Conservation (phyloP, 257 asterid genomes). For the Solanum etuberosum region DNA sequence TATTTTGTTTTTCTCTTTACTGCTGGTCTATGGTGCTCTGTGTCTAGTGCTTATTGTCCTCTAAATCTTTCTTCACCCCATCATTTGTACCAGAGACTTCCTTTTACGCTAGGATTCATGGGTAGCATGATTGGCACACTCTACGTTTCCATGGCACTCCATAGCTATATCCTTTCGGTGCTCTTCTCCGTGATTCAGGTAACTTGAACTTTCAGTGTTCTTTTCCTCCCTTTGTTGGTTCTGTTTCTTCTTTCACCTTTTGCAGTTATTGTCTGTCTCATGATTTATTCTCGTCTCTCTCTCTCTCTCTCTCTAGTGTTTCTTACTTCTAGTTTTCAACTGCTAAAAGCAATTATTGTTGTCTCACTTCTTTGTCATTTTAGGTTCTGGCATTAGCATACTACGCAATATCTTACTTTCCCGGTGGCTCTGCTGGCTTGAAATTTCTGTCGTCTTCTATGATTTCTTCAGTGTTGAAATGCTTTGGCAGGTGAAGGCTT, state of each 20-base stretch:
- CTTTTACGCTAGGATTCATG: constrained; percentile 77
- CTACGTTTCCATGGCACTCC: constrained; percentile 92
- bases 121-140: constrained; percentile 90
- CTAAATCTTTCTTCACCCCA: constrained; percentile 3
- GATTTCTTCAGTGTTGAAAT: constrained; percentile 50
- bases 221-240: not conserved
- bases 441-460: constrained; percentile 74
- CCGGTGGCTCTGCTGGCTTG: constrained; percentile 91
- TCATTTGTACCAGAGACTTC: constrained; percentile 63
- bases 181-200: constrained; percentile 84
- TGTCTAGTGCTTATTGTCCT: not conserved
- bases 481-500: constrained; percentile 62
- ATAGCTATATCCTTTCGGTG: constrained; percentile 85
- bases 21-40: not conserved
- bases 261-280: not conserved
- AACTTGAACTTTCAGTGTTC: constrained; percentile 12
- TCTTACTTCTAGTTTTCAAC: not conserved
- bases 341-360: not conserved
- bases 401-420: constrained; percentile 85
- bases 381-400: constrained; percentile 82
- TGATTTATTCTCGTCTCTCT: not conserved
- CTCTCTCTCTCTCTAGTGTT: not conserved
- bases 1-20: constrained; percentile 3
- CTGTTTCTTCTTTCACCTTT: not conserved
- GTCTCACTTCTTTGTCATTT: constrained; percentile 2